Conservation (phyloP, 192 early-diverging fungal species). For the Funneliformis geosporum region DNA sequence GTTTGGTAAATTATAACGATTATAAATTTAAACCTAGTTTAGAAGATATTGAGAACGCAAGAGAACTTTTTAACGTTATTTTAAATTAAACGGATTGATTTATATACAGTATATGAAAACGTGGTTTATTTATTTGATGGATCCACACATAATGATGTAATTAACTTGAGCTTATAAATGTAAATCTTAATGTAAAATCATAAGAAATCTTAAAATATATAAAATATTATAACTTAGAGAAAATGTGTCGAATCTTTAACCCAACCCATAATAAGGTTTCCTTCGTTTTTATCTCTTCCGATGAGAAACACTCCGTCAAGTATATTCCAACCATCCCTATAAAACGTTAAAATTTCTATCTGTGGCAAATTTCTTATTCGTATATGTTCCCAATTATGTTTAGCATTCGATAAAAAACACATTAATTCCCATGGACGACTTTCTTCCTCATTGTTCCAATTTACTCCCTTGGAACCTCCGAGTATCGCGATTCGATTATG, state of each 20-base stretch:
- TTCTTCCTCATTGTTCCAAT: background rate
- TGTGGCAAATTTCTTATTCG: background rate
- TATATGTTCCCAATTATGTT: background rate
- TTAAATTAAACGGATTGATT: too few relatives aligned
- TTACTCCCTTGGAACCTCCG: background rate
- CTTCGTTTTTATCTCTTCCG: background rate
- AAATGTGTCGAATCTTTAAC: background rate
- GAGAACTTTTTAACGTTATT: too few relatives aligned
- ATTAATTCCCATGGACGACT: background rate
- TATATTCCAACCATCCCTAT: background rate
- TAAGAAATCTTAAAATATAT: too few relatives aligned
- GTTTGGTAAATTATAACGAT: too few relatives aligned
- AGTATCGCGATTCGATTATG: background rate
- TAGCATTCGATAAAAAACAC: background rate
- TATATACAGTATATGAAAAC: too few relatives aligned
- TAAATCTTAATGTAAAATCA: too few relatives aligned
- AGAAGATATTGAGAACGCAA: too few relatives aligned
- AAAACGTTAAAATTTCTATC: background rate
- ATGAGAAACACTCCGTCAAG: background rate
- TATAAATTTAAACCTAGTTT: too few relatives aligned
- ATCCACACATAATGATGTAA: too few relatives aligned
- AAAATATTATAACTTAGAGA: too few relatives aligned
- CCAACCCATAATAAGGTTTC: constrained; percentile 1
- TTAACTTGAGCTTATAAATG: too few relatives aligned
- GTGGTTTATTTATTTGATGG: too few relatives aligned